Conservation (phyloP, 208 protist species). For the Histomonas meleagridis region DNA sequence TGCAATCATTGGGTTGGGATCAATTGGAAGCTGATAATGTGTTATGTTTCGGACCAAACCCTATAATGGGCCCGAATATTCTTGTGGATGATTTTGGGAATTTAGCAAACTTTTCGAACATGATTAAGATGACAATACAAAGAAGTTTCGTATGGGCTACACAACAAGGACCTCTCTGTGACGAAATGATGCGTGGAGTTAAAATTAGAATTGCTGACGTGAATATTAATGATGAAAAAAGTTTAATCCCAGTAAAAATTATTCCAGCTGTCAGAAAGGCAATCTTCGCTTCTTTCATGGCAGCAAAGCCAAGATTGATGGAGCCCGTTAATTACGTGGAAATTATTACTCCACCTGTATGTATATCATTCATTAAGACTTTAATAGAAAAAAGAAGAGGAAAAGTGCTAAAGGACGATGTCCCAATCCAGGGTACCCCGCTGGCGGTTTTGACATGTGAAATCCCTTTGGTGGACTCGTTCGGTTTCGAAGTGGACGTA, state of each 20-base stretch:
- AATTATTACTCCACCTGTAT: slow-evolving; percentile 70
- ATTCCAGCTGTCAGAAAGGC: slow-evolving; percentile 70
- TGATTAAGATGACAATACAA: background rate
- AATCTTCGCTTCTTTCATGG: slow-evolving; percentile 78
- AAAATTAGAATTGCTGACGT: slow-evolving; percentile 56
- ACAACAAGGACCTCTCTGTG: slow-evolving; percentile 83
- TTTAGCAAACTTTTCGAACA: background rate
- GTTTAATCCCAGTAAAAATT: slow-evolving; percentile 48
- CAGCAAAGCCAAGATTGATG: slow-evolving; percentile 81
- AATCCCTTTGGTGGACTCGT: slow-evolving; percentile 92
- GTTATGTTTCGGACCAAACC: slow-evolving; percentile 72
- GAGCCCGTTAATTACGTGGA: slow-evolving; percentile 88
- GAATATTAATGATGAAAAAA: background rate
- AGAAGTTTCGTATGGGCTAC: slow-evolving; percentile 74
- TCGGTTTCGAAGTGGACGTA: slow-evolving; percentile 95
- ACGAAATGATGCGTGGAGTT: slow-evolving; percentile 76
- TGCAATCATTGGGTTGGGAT: slow-evolving; percentile 65
- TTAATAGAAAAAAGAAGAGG: slow-evolving; percentile 68
- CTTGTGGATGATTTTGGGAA: slow-evolving; percentile 76
- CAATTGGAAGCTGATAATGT: slow-evolving; percentile 73
- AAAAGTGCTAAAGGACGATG: slow-evolving; percentile 63
- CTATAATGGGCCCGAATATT: slow-evolving; percentile 70
- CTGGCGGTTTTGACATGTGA: slow-evolving; percentile 71
- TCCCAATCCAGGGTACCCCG: slow-evolving; percentile 82
- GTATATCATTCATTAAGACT: slow-evolving; percentile 57